Base-by-base conservation (phyloP, 495 filamentous ascomycete genomes). In the Podospora tetraspora region DNA sequence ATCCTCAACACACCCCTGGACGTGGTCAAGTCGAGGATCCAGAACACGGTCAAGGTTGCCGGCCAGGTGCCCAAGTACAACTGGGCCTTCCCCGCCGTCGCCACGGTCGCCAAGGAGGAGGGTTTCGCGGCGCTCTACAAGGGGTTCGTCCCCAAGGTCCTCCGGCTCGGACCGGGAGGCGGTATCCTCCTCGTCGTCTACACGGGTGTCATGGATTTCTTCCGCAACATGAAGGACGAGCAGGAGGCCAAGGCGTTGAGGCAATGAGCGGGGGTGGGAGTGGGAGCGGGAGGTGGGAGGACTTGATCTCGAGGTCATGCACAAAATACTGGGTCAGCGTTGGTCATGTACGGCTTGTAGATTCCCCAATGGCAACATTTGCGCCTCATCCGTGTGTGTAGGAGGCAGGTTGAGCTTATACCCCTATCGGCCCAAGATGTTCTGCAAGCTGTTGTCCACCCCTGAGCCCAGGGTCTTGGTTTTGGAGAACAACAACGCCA, bases 1-100 rank as follows among this genome's bases (percentile, higher is more conserved):
- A 84, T 99, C 43, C 76, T 99, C 71, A 99, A 99, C 82, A 99
- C 95, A 13, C 94, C 95, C 7, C 89, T 97, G 87, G 95, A 99
- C 75, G 95, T 99, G 19, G 93, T 98, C 79, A 99, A 99, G 86
- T 93, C 90, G 30, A 89, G 95, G 29, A 98, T 99, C 74, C 95
- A 99, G 79, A 98, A 98, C 82, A 91, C 84, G 63, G 83, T 90
- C 72, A 93, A 90, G 80, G 82, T 97, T 23, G 77, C 91, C 59
- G 96, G 95, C 21, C 81, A 86, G 62, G 79, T 86, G 22, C 91
- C 90, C 70, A 99, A 98, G 85, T 99, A 99, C 81, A 97, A 97
- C 84, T 99, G 95, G 95, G 96, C 95, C 19, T 96, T 89, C 85
- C 91, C 92, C 37, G 88, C 91, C 57, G 81, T 97, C 21, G 90